These are phyloP conservation scores for Alternaria triticimaculans DNA, from an alignment of 2,329 filamentous ascomycete genomes.

Conservation along the genomic window DNA sequence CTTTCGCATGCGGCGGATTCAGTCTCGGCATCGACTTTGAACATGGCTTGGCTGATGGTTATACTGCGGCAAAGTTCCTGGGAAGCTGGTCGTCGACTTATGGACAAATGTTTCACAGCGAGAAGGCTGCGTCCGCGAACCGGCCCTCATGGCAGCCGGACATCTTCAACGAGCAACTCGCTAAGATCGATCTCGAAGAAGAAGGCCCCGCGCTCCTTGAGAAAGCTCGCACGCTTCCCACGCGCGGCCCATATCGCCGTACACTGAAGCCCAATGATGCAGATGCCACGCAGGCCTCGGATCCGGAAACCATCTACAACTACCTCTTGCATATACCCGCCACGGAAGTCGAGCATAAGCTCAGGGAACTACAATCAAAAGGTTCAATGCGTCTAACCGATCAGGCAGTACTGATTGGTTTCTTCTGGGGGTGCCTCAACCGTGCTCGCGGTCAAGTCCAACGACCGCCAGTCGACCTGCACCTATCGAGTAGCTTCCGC, in stretches of 20 bases:
- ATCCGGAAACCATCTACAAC: neutral
- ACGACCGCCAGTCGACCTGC: neutral
- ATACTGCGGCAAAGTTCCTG: neutral
- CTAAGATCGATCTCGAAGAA: neutral
- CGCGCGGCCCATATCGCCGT: neutral
- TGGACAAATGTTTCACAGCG: neutral
- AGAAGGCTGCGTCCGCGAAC: neutral
- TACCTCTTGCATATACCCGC: neutral
- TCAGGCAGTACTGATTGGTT: neutral
- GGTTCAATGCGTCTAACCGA: neutral
- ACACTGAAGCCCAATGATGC: neutral
- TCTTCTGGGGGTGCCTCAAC: neutral
- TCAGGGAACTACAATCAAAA: neutral
- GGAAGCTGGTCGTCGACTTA: neutral
- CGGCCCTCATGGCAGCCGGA: neutral
- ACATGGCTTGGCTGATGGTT: neutral
- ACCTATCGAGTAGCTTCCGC: neutral
- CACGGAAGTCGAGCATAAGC: neutral
- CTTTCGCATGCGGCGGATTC: neutral
- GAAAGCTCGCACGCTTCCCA: neutral
- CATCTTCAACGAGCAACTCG: neutral
- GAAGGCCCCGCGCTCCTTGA: neutral
- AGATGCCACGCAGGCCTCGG: neutral
- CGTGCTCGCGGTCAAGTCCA: neutral
- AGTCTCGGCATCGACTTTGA: neutral